Conservation (phyloP, 805 yeast species). For the Metschnikowia lunata region DNA sequence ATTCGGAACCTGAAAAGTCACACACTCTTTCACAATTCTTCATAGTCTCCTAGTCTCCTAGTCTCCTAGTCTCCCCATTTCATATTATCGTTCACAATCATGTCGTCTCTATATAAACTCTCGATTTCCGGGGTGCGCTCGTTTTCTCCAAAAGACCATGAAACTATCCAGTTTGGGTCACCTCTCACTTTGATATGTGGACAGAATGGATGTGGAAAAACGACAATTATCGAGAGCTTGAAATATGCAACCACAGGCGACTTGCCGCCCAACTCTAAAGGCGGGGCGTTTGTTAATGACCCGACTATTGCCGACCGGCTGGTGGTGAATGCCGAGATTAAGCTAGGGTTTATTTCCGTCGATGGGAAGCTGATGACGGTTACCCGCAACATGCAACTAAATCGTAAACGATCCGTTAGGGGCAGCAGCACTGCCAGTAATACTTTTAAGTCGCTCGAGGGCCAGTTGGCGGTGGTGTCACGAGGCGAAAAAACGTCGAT, state of each 20-base stretch:
- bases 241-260: slow-evolving; percentile 94
- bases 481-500: slow-evolving; percentile 68
- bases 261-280: slow-evolving; percentile 91
- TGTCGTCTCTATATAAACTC: slow-evolving; percentile 41
- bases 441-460: slow-evolving; percentile 88
- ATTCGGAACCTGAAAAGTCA: no score
- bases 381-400: slow-evolving; percentile 77
- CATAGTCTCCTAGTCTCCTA: no score
- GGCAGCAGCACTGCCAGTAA: slow-evolving; percentile 31
- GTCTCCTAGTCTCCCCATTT: no score
- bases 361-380: slow-evolving; percentile 76
- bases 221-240: slow-evolving; percentile 91
- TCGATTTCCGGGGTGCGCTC: slow-evolving; percentile 84
- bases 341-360: slow-evolving; percentile 73
- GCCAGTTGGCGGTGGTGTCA: slow-evolving; percentile 68
- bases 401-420: slow-evolving; percentile 45
- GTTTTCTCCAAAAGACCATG: slow-evolving; percentile 78
- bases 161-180: slow-evolving; percentile 81
- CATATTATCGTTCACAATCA: slow-evolving; percentile 11
- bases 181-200: slow-evolving; percentile 95
- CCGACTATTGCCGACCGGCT: slow-evolving; percentile 75
- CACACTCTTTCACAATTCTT: no score
- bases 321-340: slow-evolving; percentile 84
- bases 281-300: slow-evolving; percentile 95
- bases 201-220: slow-evolving; percentile 93